Conservation (phyloP, 495 filamentous ascomycete genomes). For the Collariella sp. region DNA sequence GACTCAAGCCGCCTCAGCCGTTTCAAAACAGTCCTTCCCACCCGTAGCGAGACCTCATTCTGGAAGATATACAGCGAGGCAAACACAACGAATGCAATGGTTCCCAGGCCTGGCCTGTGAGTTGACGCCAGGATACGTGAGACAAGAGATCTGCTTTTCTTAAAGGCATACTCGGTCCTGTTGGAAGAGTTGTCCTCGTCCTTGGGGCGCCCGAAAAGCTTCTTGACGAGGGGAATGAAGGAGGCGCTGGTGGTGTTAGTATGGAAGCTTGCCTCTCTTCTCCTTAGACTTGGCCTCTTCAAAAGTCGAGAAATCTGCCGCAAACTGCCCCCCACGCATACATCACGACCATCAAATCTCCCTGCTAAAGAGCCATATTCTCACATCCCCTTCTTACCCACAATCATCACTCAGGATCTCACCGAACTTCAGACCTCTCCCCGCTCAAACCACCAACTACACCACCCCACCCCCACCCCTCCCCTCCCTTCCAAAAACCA, state of each 20-base stretch:
- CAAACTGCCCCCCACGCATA: too few relatives aligned
- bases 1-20: constrained; percentile 32
- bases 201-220: constrained; percentile 31
- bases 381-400: too few relatives aligned
- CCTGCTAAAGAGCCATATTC: not conserved
- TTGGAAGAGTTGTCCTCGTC: constrained; percentile 25
- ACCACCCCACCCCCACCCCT: too few relatives aligned
- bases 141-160: constrained; percentile 34
- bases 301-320: too few relatives aligned
- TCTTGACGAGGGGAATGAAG: constrained; percentile 36
- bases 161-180: constrained; percentile 42
- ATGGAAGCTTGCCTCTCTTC: not conserved
- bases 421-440: too few relatives aligned
- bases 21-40: constrained; percentile 32
- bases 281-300: too few relatives aligned
- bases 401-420: too few relatives aligned
- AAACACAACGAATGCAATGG: constrained; percentile 40
- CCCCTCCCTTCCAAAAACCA: not conserved
- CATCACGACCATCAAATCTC: too few relatives aligned
- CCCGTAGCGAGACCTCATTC: constrained; percentile 39
- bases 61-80: constrained; percentile 40
- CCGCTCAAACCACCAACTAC: too few relatives aligned
- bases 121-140: constrained; percentile 32
- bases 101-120: constrained; percentile 32
- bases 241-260: constrained; percentile 23